These are phyloP conservation scores for slime mould (Dictyostelium discoideum) DNA, from an alignment of 78 protist species.

Conservation along the genomic window DNA sequence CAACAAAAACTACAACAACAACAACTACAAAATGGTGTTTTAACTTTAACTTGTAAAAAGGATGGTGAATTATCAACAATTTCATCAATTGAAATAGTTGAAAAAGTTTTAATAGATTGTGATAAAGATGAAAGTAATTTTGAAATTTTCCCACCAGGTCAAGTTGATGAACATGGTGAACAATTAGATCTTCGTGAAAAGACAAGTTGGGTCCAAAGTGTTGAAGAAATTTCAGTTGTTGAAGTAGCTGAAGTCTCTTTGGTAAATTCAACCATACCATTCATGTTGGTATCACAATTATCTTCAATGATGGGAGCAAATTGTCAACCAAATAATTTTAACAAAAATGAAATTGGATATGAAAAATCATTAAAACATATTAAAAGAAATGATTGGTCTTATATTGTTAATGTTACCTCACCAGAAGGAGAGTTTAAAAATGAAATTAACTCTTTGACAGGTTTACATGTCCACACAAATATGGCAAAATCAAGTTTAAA, in stretches of 20 bases:
- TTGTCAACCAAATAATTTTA: not conserved
- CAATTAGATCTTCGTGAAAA: conserved; percentile 81
- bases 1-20: not conserved
- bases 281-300: conserved; percentile 63
- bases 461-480: conserved; percentile 97
- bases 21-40: not conserved
- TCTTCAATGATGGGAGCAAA: conserved; percentile 34
- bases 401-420: conserved; percentile 94
- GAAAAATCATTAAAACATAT: not conserved
- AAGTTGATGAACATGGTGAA: conserved; percentile 77
- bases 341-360: not conserved
- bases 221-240: conserved; percentile 79
- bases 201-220: conserved; percentile 47
- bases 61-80: not conserved
- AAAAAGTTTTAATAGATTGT: not conserved
- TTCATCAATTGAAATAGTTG: not conserved
- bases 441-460: conserved; percentile 66
- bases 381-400: conserved; percentile 20
- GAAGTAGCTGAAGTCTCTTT: conserved; percentile 80
- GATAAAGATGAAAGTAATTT: not conserved
- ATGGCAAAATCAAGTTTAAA: conserved; percentile 97
- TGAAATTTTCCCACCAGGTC: conserved; percentile 4
- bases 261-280: conserved; percentile 90
- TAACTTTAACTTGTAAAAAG: not conserved
- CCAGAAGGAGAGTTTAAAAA: conserved; percentile 92